Percentiles rank a stretch among this genome's conserved stretches.
phyloP scores from a whole-genome alignment of 2,329 filamentous ascomycete genomes.

The Aspergillus tamarii region DNA sequence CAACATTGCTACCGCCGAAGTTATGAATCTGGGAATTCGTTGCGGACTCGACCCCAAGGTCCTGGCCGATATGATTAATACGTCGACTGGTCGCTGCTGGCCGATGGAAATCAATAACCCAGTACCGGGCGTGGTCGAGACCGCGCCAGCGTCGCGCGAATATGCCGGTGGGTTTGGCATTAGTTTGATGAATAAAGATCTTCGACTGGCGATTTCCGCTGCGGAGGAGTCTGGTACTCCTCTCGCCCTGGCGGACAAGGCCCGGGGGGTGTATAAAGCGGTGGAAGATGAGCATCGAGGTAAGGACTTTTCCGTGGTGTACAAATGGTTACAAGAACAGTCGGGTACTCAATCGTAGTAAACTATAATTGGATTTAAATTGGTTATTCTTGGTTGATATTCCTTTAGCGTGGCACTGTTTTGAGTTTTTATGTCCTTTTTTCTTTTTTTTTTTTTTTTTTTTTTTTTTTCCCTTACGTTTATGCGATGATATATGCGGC shows the following conservation, averaged over 20 bases:
- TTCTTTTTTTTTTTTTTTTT: no score
- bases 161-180: constrained; percentile 80
- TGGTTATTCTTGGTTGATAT: not conserved
- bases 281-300: constrained; percentile 67
- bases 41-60: constrained; percentile 67
- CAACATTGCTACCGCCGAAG: constrained; percentile 75
- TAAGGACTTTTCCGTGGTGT: constrained; percentile 81
- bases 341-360: constrained; percentile 19
- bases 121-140: constrained; percentile 78
- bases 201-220: constrained; percentile 72
- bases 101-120: constrained; percentile 95
- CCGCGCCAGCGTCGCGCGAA: constrained; percentile 73
- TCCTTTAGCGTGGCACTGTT: not conserved
- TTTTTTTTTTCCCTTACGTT: not conserved
- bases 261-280: constrained; percentile 68
- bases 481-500: not conserved
- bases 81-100: constrained; percentile 94
- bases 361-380: not conserved
- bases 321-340: constrained; percentile 62
- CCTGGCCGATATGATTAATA: constrained; percentile 85
- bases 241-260: constrained; percentile 66
- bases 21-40: constrained; percentile 66
- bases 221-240: constrained; percentile 68
- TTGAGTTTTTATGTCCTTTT: no score
- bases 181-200: constrained; percentile 78